Base-by-base conservation (phyloP, 1,284 basidiomycete genomes). In the Naganishia sp. region DNA sequence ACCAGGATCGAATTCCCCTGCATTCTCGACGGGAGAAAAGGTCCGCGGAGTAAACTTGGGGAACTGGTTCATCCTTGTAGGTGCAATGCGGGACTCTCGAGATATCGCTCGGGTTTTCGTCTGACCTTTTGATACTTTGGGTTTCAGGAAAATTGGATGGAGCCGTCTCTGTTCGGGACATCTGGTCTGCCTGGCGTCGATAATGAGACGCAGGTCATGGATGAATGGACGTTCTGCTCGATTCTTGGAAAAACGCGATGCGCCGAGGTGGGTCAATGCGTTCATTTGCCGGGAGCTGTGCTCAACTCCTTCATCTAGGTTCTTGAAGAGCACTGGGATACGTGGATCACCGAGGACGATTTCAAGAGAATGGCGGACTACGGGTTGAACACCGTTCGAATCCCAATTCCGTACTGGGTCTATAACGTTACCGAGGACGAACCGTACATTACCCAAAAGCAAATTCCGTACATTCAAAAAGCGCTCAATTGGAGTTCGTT, bases 291-390 rank as follows among this genome's bases (percentile, higher is more conserved):
- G 74, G 35, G 67, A 9, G 9, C 11, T 7, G 18, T 31, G 52
- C n/a, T 39, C 18, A 21, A 49, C 35, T 9, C 35, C 42, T 21
- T 52, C 53, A 6, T 63, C n/a, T 31, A 62, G 49, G 46, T 49
- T 6, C 41, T 70, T 13, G 62, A 47, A 18, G 32, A 49, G 15
- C 77, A 78, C 51, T 78, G 75, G 74, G 70, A 71, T 45, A 76
- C 73, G 7, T 79, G 74, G 66, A 71, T 78, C 51, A 72, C 69
- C n/a, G 79, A 81, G 23, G 73, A 75, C 42, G 81, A 82, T 67
- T 81, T 82, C 68, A 70, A 72, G 60, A 72, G 74, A 23, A 72
- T 67, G 64, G 53, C 54, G n/a, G 66, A 61, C 32, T 69, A 69
- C 42, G 73, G 72, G 13, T 62, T 77, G 28, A 77, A 76, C 63